These are phyloP conservation scores for Myriosclerotinia duriaeana DNA, from an alignment of 2,329 filamentous ascomycete species.

Conservation along the genomic window DNA sequence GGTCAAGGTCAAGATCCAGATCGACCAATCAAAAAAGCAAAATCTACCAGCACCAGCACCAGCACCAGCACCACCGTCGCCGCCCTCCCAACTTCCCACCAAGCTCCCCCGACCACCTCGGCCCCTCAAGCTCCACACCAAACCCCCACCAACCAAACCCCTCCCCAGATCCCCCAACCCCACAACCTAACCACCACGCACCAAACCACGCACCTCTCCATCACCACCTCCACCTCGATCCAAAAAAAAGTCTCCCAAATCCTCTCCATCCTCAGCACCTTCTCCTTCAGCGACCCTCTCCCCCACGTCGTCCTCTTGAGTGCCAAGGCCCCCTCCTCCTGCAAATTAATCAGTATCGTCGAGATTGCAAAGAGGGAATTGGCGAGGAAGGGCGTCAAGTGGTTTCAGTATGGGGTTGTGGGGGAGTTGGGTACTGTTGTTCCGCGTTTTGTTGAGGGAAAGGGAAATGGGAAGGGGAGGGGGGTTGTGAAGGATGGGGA, in stretches of 20 bases:
- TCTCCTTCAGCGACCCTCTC: slow-evolving; percentile 35
- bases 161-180: not conserved
- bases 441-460: slow-evolving; percentile 42
- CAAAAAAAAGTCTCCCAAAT: slow-evolving; percentile 40
- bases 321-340: slow-evolving; percentile 45
- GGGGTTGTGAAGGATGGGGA: no score
- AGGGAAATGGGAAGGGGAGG: slow-evolving; percentile 31
- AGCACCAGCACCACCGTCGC: not conserved
- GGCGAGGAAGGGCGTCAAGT: slow-evolving; percentile 46
- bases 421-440: slow-evolving; percentile 26
- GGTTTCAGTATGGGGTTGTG: slow-evolving; percentile 44
- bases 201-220: slow-evolving; percentile 52
- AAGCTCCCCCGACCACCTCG: not conserved
- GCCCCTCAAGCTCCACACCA: not conserved
- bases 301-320: slow-evolving; percentile 44
- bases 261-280: slow-evolving; percentile 35
- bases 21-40: slow-evolving; percentile 20
- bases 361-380: slow-evolving; percentile 64
- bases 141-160: slow-evolving; percentile 10
- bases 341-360: slow-evolving; percentile 66
- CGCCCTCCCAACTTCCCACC: not conserved
- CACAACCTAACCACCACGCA: slow-evolving; percentile 43
- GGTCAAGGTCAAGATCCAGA: slow-evolving; percentile 18
- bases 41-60: slow-evolving; percentile 10
- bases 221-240: slow-evolving; percentile 62